Evolutionary conservation across 73 alveolate genomes (phyloP), one percentile per base, ranked within the genome.

Genomic region (Durusdinium trenchii): DNA sequence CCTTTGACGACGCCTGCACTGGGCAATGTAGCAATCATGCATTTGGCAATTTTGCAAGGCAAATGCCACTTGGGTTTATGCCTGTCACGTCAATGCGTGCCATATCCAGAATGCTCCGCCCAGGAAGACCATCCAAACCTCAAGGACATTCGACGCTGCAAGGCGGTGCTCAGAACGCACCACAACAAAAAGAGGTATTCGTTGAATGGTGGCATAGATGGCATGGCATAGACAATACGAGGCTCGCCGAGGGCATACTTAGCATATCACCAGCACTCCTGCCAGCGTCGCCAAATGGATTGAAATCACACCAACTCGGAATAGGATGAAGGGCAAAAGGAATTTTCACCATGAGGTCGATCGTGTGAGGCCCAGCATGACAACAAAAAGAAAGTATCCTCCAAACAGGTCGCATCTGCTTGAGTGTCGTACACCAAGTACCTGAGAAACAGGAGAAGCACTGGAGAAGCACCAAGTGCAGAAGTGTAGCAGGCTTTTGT

Each of bases 231-330:
- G 28, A 54, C 64, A 9, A 54, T 9, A 28, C 91, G 47, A 81
- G 91, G 62, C 69, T 46, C 91, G 67, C 91, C 67, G 69, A 81
- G 46, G 6, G 67, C 62, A 81, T 81, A 81, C 91, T 81, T 81
- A 36, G 91, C 91, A 30, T 81, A 81, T 81, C 91, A 81, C 91
- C 91, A 81, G 47, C 91, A 81, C 91, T 81, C 91, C 91, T 81
- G 90, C 20, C 86, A 75, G n/a, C n/a, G n/a, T n/a, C 20, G 2
- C 10, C 69, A 57, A 57, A 57, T 16, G n/a, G n/a, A n/a, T n/a
- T n/a, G n/a, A n/a, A n/a, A n/a, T n/a, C n/a, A n/a, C n/a, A n/a
- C n/a, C n/a, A n/a, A n/a, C n/a, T n/a, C n/a, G n/a, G n/a, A n/a
- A n/a, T n/a, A n/a, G n/a, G n/a, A n/a, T n/a, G n/a, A n/a, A n/a